Conservation (phyloP, 2,329 filamentous ascomycete species). For the Paecilomyces formosus region DNA sequence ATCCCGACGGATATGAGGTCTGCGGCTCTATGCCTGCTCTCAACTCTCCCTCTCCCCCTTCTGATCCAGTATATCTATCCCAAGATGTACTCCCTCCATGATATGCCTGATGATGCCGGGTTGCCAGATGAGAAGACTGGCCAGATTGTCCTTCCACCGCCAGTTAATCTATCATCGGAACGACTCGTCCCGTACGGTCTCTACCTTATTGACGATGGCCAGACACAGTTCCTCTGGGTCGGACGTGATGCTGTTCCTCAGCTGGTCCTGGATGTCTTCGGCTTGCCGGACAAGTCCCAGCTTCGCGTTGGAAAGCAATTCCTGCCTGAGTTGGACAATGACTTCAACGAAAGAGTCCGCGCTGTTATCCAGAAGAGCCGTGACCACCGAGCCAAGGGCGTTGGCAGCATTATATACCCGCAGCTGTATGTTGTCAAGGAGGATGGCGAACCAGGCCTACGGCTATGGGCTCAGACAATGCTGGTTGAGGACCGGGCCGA, state of each 20-base stretch:
- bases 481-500: slow-evolving; percentile 92
- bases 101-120: slow-evolving; percentile 93
- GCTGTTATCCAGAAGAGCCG: slow-evolving; percentile 87
- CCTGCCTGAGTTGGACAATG: slow-evolving; percentile 81
- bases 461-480: slow-evolving; percentile 94
- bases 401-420: slow-evolving; percentile 87
- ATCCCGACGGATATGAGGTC: slow-evolving; percentile 92
- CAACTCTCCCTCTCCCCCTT: slow-evolving; percentile 81
- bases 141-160: slow-evolving; percentile 78
- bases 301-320: slow-evolving; percentile 86
- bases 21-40: slow-evolving; percentile 86
- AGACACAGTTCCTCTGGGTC: slow-evolving; percentile 96
- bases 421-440: slow-evolving; percentile 90
- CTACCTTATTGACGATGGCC: slow-evolving; percentile 94
- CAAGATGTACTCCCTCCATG: slow-evolving; percentile 76
- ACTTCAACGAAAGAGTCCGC: slow-evolving; percentile 92
- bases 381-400: slow-evolving; percentile 77
- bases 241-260: slow-evolving; percentile 89
- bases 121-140: slow-evolving; percentile 77
- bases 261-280: slow-evolving; percentile 83
- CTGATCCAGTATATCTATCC: slow-evolving; percentile 91
- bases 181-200: slow-evolving; percentile 81
- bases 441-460: slow-evolving; percentile 89
- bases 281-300: slow-evolving; percentile 71
- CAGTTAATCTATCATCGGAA: slow-evolving; percentile 80